These are phyloP conservation scores for Chloris gayana DNA, from an alignment of 176 grass and related monocot species.

Conservation along the genomic window DNA sequence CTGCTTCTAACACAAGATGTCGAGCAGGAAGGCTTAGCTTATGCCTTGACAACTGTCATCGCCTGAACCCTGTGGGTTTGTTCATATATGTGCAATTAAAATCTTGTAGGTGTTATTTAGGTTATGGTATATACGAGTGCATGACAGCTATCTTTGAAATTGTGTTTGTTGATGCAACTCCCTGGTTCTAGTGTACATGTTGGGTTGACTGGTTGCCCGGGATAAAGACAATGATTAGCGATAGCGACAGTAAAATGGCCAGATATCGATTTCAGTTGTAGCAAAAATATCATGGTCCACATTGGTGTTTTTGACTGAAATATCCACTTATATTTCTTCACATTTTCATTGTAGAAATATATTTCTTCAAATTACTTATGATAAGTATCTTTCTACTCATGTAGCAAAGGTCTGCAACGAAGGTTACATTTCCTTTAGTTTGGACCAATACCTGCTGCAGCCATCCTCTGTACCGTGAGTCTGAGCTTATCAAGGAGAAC, in stretches of 20 bases:
- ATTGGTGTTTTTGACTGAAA: background rate
- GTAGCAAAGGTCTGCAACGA: conserved; percentile 92
- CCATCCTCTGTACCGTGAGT: conserved; percentile 94
- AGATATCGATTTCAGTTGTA: background rate
- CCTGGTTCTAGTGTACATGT: background rate
- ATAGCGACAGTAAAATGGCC: background rate
- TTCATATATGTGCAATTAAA: background rate
- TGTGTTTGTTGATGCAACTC: background rate
- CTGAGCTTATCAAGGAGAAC: conserved; percentile 91
- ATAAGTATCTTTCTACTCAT: conserved; percentile 30
- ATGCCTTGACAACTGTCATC: background rate
- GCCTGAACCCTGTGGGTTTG: background rate
- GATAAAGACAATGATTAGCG: background rate
- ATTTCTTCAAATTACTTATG: background rate
- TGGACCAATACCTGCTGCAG: conserved; percentile 99
- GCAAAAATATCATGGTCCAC: conserved; percentile 2
- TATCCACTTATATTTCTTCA: background rate
- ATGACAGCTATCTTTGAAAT: conserved; percentile 8
- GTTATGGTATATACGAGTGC: background rate
- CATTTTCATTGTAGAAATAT: too few species aligned
- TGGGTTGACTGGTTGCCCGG: background rate
- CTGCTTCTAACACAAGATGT: conserved; percentile 5
- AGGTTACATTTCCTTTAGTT: conserved; percentile 95
- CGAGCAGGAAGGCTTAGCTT: conserved; percentile 1
- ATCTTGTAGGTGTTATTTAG: background rate